Percentiles rank a stretch among this genome's conserved stretches.
Conservation (phyloP, 139 green algal genomes). For the Coccomyxa sp. region DNA sequence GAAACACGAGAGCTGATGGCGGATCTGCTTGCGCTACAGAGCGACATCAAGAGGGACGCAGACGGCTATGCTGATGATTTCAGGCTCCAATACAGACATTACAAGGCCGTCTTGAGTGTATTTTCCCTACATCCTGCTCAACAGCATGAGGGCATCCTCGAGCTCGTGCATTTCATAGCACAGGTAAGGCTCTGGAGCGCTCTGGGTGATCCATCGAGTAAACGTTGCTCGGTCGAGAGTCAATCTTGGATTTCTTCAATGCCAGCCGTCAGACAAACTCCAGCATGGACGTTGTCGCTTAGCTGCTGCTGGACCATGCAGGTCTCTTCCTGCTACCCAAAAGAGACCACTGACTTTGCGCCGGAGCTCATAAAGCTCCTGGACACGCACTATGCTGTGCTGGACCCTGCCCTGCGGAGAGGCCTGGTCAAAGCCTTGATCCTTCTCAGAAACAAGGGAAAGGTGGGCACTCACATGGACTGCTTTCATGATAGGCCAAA, state of each 20-base stretch:
- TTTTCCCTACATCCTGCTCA: constrained; percentile 84
- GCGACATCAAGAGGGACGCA: constrained; percentile 85
- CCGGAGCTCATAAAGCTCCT: constrained; percentile 78
- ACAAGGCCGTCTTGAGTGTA: constrained; percentile 73
- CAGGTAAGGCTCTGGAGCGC: constrained; percentile 49
- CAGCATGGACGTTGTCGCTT: not conserved
- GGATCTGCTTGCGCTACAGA: constrained; percentile 35
- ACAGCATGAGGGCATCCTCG: constrained; percentile 73
- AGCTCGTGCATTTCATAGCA: constrained; percentile 87
- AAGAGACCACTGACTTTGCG: constrained; percentile 58
- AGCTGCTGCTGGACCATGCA: constrained; percentile 13
- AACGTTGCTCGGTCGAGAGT: not conserved
- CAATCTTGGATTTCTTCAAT: not conserved
- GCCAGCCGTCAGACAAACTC: not conserved
- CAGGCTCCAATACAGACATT: constrained; percentile 77
- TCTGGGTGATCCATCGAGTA: not conserved
- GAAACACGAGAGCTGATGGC: not conserved
- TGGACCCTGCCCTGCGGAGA: constrained; percentile 69
- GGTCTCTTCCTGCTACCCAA: constrained; percentile 73
- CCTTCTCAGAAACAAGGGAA: constrained; percentile 78
- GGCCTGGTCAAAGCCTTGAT: constrained; percentile 85
- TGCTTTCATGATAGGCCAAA: too few relatives aligned
- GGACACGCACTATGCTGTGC: constrained; percentile 64
- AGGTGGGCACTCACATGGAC: constrained; percentile 23
- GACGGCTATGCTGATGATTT: constrained; percentile 94